phyloP scores from a whole-genome alignment of 2,329 filamentous ascomycete species.

The Tolypocladium inflatum region DNA sequence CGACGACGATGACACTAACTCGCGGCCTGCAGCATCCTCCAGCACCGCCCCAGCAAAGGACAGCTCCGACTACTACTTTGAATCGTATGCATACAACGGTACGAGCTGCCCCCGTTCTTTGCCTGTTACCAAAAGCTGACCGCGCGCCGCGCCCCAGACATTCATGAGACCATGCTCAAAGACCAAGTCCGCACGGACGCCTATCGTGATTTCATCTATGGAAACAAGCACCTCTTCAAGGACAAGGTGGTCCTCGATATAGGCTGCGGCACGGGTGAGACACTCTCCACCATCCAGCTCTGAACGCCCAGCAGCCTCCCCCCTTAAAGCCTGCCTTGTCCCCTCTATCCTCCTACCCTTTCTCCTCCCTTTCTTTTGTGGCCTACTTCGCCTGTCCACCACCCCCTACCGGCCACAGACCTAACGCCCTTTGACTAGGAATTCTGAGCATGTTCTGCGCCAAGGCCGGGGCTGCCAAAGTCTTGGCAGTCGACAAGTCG shows the following conservation, averaged over 20 bases:
- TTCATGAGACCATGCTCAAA: slow-evolving; percentile 94
- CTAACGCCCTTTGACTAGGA: slow-evolving; percentile 29
- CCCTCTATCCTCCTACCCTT: not conserved
- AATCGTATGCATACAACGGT: slow-evolving; percentile 57
- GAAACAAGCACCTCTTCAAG: slow-evolving; percentile 77
- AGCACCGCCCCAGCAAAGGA: slow-evolving; percentile 20
- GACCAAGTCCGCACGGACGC: slow-evolving; percentile 80
- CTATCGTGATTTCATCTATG: slow-evolving; percentile 92
- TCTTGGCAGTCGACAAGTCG: slow-evolving; percentile 88
- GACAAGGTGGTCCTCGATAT: slow-evolving; percentile 86
- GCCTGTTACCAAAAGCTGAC: not conserved
- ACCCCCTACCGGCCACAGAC: not conserved
- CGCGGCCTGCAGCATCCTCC: slow-evolving; percentile 2
- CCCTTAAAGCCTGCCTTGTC: not conserved
- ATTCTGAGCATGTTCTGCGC: slow-evolving; percentile 94
- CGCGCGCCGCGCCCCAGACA: slow-evolving; percentile 41
- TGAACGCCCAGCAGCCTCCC: not conserved
- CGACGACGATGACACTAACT: slow-evolving; percentile 29
- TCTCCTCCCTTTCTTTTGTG: not conserved
- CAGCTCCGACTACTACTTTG: slow-evolving; percentile 37
- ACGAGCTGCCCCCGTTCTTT: slow-evolving; percentile 11
- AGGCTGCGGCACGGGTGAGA: slow-evolving; percentile 63
- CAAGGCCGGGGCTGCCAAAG: slow-evolving; percentile 74
- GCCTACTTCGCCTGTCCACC: no score
- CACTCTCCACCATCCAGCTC: not conserved